Conservation (phyloP, 179 eudicot species). For the Beta corolliflora region DNA sequence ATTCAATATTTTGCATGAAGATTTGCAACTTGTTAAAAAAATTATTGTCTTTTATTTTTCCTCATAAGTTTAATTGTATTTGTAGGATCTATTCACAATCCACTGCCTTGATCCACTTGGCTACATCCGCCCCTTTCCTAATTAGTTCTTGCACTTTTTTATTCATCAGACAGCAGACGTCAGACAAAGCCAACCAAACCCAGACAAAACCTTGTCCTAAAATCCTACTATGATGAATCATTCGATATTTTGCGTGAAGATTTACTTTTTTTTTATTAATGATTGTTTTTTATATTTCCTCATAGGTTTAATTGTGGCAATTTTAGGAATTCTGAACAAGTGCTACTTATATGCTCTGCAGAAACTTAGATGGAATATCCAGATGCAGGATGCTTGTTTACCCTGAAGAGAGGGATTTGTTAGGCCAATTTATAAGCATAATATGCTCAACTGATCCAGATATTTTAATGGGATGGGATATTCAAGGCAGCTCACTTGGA, state of each 20-base stretch:
- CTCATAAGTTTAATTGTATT: background rate
- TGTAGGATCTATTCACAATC: no score
- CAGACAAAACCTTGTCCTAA: background rate
- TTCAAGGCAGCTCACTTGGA: constrained; percentile 90
- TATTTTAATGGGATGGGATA: constrained; percentile 91
- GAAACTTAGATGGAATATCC: constrained; percentile 63
- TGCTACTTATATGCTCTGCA: constrained; percentile 27
- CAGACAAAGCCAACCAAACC: background rate
- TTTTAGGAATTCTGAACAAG: background rate
- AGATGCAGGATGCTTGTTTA: constrained; percentile 51
- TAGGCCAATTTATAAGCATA: constrained; percentile 56
- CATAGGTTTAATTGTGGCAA: background rate
- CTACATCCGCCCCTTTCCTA: no score
- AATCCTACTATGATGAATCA: no score
- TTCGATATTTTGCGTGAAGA: no score
- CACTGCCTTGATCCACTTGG: no score
- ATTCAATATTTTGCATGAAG: no score
- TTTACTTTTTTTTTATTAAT: no score
- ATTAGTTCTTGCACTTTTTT: no score
- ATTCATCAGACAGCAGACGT: background rate
- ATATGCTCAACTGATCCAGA: constrained; percentile 68
- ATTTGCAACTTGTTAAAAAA: no score
- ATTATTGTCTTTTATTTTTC: background rate
- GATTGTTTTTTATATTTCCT: background rate
- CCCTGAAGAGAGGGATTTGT: constrained; percentile 60